Conservation (phyloP, 2,329 filamentous ascomycete species). For the Ustulina deusta region DNA sequence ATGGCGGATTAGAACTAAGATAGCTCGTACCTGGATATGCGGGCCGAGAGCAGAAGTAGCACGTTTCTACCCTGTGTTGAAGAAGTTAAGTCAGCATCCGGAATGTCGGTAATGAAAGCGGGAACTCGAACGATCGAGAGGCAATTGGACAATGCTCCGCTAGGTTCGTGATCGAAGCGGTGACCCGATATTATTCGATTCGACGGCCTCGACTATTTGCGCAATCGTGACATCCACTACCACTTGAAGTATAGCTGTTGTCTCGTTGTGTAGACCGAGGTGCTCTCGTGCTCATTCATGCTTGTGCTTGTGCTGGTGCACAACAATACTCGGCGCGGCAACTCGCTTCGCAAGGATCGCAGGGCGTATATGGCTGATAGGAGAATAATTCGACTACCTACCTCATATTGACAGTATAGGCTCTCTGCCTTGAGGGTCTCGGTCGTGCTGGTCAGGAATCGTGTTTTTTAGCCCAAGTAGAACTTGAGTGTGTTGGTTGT, state of each 20-base stretch:
- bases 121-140: not conserved
- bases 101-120: not conserved
- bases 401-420: conserved; percentile 46
- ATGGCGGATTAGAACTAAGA: too few species aligned
- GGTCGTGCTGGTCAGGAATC: conserved; percentile 22
- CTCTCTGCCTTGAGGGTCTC: conserved; percentile 15
- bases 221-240: not conserved
- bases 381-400: conserved; percentile 41
- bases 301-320: not conserved
- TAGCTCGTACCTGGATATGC: conserved; percentile 67
- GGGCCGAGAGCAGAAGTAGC: conserved; percentile 77
- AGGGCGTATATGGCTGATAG: not conserved
- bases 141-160: not conserved
- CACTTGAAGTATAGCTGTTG: not conserved
- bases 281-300: not conserved
- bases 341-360: conserved; percentile 20
- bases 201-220: too few species aligned
- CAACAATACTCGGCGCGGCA: conserved; percentile 13
- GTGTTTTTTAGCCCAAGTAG: conserved; percentile 19
- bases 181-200: not conserved
- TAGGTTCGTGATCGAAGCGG: not conserved
- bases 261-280: not conserved
- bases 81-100: conserved; percentile 28
- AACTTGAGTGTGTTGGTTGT: conserved; percentile 17
- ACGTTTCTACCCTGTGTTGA: conserved; percentile 68